A percentile compares a stretch with the other conserved stretches of the same genome.
Conservation (phyloP, 75 land plant species). For the Pinus albicaulis region DNA sequence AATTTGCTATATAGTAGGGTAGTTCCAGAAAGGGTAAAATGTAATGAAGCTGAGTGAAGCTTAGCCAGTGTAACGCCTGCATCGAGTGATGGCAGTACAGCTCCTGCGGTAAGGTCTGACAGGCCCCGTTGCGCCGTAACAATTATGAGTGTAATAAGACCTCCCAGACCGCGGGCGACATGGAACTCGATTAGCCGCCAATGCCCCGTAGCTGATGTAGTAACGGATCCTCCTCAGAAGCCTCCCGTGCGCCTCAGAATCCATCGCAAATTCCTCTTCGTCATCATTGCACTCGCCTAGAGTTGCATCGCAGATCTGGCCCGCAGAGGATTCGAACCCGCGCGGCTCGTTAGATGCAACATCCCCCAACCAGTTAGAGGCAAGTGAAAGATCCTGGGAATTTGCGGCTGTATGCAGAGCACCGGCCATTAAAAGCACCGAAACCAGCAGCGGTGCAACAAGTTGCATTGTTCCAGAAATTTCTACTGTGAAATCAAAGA, state of each 20-base stretch:
- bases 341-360: background rate
- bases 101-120: conserved; percentile 50
- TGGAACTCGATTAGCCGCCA: conserved; percentile 48
- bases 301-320: background rate
- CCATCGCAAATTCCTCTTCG: background rate
- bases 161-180: conserved; percentile 65
- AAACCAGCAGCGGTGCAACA: too few relatives aligned
- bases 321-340: background rate
- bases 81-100: conserved; percentile 51
- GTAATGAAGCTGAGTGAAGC: too few relatives aligned
- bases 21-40: background rate
- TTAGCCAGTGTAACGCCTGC: conserved; percentile 19
- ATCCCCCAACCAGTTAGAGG: background rate
- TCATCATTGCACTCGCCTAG: background rate
- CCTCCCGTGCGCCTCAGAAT: conserved; percentile 1
- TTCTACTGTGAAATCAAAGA: too few relatives aligned
- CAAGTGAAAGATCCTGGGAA: background rate
- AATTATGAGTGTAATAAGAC: conserved; percentile 66
- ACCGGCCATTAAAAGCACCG: background rate
- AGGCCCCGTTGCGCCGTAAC: conserved; percentile 36
- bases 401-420: background rate
- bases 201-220: conserved; percentile 64
- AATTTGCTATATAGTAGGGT: background rate
- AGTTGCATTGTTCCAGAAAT: too few relatives aligned
- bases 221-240: conserved; percentile 7